phyloP scores from a whole-genome alignment of 176 grass and related monocot species.

The Hsuehochloa calcarea region DNA sequence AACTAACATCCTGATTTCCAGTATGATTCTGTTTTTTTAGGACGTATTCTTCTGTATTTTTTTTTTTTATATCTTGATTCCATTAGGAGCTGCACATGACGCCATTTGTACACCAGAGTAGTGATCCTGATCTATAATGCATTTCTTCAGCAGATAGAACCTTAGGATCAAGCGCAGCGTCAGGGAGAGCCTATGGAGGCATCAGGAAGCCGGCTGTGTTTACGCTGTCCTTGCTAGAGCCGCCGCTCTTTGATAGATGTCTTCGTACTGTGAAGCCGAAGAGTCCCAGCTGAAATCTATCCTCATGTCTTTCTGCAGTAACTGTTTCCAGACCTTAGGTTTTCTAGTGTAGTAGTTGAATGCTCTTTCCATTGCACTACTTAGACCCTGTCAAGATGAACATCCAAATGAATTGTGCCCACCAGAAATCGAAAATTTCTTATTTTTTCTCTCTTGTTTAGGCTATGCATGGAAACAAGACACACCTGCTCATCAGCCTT shows the following conservation, averaged over 20 bases:
- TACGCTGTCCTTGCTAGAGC: slow-evolving; percentile 62
- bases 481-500: slow-evolving; percentile 78
- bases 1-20: background rate
- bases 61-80: background rate
- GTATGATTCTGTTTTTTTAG: background rate
- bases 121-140: background rate
- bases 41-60: background rate
- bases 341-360: slow-evolving; percentile 73
- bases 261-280: slow-evolving; percentile 74
- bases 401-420: background rate
- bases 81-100: background rate
- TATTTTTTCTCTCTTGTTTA: background rate
- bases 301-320: slow-evolving; percentile 75
- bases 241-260: slow-evolving; percentile 68
- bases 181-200: background rate
- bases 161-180: background rate
- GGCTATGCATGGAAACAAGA: background rate
- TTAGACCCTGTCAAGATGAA: slow-evolving; percentile 61
- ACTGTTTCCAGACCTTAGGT: slow-evolving; percentile 71
- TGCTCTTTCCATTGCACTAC: slow-evolving; percentile 64
- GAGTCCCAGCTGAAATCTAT: slow-evolving; percentile 94
- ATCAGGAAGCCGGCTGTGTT: slow-evolving; percentile 15
- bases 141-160: background rate
- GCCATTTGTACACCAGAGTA: background rate
- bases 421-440: background rate